Percentiles rank a stretch among this genome's conserved stretches.
Evolutionary conservation across 2,329 filamentous ascomycete species (phyloP).

Genomic region (Aspergillus pseudonomiae): DNA sequence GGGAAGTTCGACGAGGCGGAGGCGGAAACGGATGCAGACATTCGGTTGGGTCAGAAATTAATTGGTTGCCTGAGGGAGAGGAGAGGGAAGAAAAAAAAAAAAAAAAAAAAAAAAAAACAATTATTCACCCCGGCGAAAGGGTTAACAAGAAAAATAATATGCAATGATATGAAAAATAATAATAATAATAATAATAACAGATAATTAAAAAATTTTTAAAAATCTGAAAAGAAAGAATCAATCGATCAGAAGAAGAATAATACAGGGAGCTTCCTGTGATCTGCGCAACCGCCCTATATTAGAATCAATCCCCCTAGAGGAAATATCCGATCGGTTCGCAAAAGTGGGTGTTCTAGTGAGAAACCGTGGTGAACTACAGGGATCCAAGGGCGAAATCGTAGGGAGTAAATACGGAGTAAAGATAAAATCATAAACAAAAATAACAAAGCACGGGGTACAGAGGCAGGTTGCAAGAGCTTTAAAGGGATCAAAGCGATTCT

Average conservation of each 20-base stretch:
- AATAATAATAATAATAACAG: neutral
- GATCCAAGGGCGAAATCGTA: slow-evolving; percentile 5
- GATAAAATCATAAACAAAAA: neutral
- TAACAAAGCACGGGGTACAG: neutral
- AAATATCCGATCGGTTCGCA: slow-evolving; percentile 11
- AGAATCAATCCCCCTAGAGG: slow-evolving; percentile 9
- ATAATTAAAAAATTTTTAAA: neutral
- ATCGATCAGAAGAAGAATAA: neutral
- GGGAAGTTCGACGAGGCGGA: slow-evolving; percentile 34
- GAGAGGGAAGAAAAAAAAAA: neutral
- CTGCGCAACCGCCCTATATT: slow-evolving; percentile 18
- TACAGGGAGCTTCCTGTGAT: slow-evolving; percentile 16
- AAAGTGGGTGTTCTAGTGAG: slow-evolving; percentile 4
- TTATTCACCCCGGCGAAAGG: neutral
- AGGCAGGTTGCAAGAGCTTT: slow-evolving; percentile 5
- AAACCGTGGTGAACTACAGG: slow-evolving; percentile 9
- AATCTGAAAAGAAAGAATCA: neutral
- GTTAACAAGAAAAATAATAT: neutral
- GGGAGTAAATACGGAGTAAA: neutral
- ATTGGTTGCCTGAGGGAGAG: slow-evolving; percentile 1
- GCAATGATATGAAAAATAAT: neutral
- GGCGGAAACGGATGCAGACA: slow-evolving; percentile 41
- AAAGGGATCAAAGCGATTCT: neutral
- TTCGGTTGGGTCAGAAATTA: slow-evolving; percentile 12
- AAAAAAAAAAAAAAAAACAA: neutral